phyloP scores from a whole-genome alignment of 306 rosid genomes.

The barrel medic (Medicago truncatula) region MtrunA17r5.0-ANR NC_053045.1:985001-985500 shows the following conservation, averaged over 20 bases:
- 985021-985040: constrained; percentile 84
- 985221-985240: constrained; percentile 70
- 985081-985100: constrained; percentile 72
- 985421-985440: constrained; percentile 72
- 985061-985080: constrained; percentile 73
- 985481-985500: constrained; percentile 79
- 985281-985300: constrained; percentile 55
- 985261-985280: constrained; percentile 83
- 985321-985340: constrained; percentile 68
- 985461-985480: constrained; percentile 81
- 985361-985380: constrained; percentile 80
- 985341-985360: constrained; percentile 96
- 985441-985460: constrained; percentile 90
- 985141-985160: constrained; percentile 55
- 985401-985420: constrained; percentile 73
- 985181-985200: constrained; percentile 58
- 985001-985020: constrained; percentile 88
- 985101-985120: constrained; percentile 91
- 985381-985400: constrained; percentile 68
- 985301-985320: constrained; percentile 53
- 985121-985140: constrained; percentile 55
- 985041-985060: constrained; percentile 78
- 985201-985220: constrained; percentile 74
- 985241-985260: constrained; percentile 75
- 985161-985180: constrained; percentile 48